phyloP scores from a whole-genome alignment of 371 early-diverging fungal species.

The Lichtheimia ramosa region DNA sequence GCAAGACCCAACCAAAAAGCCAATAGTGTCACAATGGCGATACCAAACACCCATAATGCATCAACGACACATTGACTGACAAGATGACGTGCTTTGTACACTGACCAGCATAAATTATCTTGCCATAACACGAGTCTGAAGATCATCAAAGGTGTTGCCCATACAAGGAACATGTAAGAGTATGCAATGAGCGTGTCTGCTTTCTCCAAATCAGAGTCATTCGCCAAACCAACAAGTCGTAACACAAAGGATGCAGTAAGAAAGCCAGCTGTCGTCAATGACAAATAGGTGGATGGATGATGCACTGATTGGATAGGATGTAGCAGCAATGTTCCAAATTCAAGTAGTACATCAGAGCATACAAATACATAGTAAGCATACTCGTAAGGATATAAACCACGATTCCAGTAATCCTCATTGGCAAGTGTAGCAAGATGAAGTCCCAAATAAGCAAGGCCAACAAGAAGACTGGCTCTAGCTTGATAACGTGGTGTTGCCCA shows the following conservation, averaged over 20 bases:
- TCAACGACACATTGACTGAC: slow-evolving; percentile 31
- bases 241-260: slow-evolving; percentile 21
- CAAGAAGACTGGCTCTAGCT: slow-evolving; percentile 20
- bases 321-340: slow-evolving; percentile 11
- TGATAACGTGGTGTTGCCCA: slow-evolving; percentile 45
- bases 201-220: slow-evolving; percentile 15
- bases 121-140: slow-evolving; percentile 30
- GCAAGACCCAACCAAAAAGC: slow-evolving; percentile 44
- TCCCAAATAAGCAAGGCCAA: slow-evolving; percentile 26
- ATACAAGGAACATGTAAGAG: slow-evolving; percentile 24
- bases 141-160: slow-evolving; percentile 44
- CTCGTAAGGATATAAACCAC: slow-evolving; percentile 26
- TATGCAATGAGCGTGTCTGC: slow-evolving; percentile 8
- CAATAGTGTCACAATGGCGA: slow-evolving; percentile 21
- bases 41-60: slow-evolving; percentile 27
- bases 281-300: slow-evolving; percentile 27
- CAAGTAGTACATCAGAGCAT: slow-evolving; percentile 30
- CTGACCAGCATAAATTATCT: slow-evolving; percentile 28
- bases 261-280: slow-evolving; percentile 19
- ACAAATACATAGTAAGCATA: slow-evolving; percentile 43
- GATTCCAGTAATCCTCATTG: slow-evolving; percentile 32
- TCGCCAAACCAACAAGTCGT: slow-evolving; percentile 22
- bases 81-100: slow-evolving; percentile 26
- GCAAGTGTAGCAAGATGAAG: slow-evolving; percentile 33
- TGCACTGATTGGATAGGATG: slow-evolving; percentile 21